Base-by-base conservation (phyloP, 2,329 filamentous ascomycete species). In the Neobulgaria alba region DNA sequence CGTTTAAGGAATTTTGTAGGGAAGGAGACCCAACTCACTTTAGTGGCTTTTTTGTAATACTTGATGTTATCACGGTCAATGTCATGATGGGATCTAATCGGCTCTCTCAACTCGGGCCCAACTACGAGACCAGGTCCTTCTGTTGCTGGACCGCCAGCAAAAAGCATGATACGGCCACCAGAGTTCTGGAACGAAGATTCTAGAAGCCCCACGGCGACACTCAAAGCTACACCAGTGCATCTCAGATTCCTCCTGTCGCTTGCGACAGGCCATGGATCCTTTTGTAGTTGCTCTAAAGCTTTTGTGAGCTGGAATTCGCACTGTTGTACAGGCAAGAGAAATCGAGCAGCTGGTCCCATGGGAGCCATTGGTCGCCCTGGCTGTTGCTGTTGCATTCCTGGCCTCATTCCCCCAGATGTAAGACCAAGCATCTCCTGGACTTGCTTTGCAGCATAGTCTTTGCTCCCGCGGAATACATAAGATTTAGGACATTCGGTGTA, bases 11-110 rank as follows among this genome's bases (percentile, higher is more conserved):
- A 12, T 17, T 10, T 20, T 4, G 4, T 15, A 14, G 19, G 15
- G 19, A 35, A 5, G n/a, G 4, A 10, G 16, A 36, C 17, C 29
- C 9, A 20, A 36, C 69, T 43, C 63, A 87, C 84, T 78, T 96
- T 98, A 37, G 95, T 67, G 16, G 92, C 92, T 68, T 98, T 98
- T 73, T 98, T 98, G 69, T 94, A 96, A 67, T 96, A 95, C 65
- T 98, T 98, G 68, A 95, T 94, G 62, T 95, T 95, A 64, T 98
- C 92, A 43, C 89, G 80, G 61, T 98, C 92, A 63, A 98, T 98
- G 58, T 98, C 92, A 65, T 98, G 92, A 66, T 98, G 92, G 31
- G 90, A 96, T 59, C 92, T 83, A 51, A 98, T 96, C 8, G 93
- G 88, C 62, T 98, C 92, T 62, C 90, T 84, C 51, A 98, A 70